Base-by-base conservation (phyloP, 1,139 yeast genomes). In the Suhomyces kunorum region DNA sequence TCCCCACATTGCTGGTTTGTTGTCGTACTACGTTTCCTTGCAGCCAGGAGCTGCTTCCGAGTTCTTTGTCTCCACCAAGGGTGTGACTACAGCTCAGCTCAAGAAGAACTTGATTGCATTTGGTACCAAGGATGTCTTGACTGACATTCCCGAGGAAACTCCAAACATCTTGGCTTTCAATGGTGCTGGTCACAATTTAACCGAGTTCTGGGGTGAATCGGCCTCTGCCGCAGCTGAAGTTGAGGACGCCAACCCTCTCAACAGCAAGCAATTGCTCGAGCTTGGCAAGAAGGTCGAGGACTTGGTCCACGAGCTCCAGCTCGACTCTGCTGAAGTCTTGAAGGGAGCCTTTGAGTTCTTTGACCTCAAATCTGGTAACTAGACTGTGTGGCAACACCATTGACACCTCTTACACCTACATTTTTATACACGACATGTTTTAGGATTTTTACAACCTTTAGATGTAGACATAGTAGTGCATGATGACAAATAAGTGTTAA, bases 1-100 rank as follows among this genome's bases (percentile, higher is more conserved):
- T 33, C 98, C 98, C 39, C 98, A 92, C 63, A 85, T 92, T 62
- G 85, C 89, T 47, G 98, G 98, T 53, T 76, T 92, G 63, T 74
- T 84, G 59, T 71, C 97, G 4, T 92, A 92, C 78, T 90, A 80
- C 70, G 73, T 92, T 55, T 87, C 97, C 16, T 81, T 92, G 64
- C 94, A 87, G 69, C 98, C 98, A 52, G 86, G 81, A 39, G 66
- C 85, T 22, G 84, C 78, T 47, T 88, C 96, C 33, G 87, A 82
- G 63, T 77, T 76, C 59, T 70, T 77, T 48, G 72, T 78, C 37
- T 76, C 83, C 9, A 63, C 72, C 41, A 74, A 78, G 42, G 76
- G 80, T 38, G 76, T 90, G 43, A 77, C 95, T 9, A 95, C 98
- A 43, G 80, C 79, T 36, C 94, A 86, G 68, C 76, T 92, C 66